Base-by-base conservation (phyloP, 805 yeast genomes). In the Candida maesae region DNA sequence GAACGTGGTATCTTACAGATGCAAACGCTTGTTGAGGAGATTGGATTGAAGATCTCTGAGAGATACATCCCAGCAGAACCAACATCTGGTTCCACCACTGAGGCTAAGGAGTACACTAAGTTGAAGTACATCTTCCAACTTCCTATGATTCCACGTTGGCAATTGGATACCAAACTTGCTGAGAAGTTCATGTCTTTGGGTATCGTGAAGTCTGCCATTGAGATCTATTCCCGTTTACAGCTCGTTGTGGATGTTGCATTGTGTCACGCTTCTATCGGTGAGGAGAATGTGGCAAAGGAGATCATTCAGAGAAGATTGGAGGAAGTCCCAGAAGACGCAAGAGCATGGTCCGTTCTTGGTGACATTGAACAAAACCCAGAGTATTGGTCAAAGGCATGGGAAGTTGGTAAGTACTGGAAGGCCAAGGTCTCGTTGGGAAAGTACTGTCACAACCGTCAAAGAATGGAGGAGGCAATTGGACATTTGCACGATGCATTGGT, bases 1-100 rank as follows among this genome's bases (percentile, higher is more conserved):
- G 98, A 93, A 64, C 75, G 99, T 59, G 98, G 98, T 37, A 80
- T 90, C 5, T 68, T 93, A 38, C 99, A 93, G 63, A 81, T 93
- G 82, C 91, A 90, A 40, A 81, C 95, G 3, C 67, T 93, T 32
- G 93, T 90, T 20, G 96, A 89, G 56, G 96, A 90, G 59, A 68
- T 88, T 19, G 95, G 91, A 2, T 72, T 81, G 42, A 75, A 79
- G 42, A 77, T 83, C 38, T 68, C 71, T 39, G 66, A 81, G 8
- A 71, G 79, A 50, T 67, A 68, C 54, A 76, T 69, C 64, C 85
- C 73, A n/a, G 63, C 67, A 0, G 51, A 49, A 2, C 61, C 64
- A 14, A 20, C 34, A 9, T 47, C 25, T 5, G 15, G 38, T 6
- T 6, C 30, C 5, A 31, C 57, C 2, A 56, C 59, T 9, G 24